A percentile compares a stretch with the other conserved stretches of the same genome.
Evolutionary conservation across 805 yeast genomes (phyloP).

Genomic region (Yarrowia osloensis): DNA sequence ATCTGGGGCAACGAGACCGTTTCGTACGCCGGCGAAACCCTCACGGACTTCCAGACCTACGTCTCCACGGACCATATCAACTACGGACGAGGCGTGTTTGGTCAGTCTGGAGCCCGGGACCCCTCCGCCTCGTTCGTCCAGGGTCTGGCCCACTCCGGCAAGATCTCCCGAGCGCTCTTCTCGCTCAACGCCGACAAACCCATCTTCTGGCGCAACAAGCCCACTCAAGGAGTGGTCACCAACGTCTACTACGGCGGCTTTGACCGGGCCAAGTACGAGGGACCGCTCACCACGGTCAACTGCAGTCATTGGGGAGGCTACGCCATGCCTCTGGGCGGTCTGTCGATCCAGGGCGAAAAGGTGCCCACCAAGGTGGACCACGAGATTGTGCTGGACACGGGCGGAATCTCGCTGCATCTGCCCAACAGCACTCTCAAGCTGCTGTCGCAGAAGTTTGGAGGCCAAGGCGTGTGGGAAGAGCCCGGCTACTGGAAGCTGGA

Average conservation of each 20-base stretch:
- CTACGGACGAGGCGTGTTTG: neutral
- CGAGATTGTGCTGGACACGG: neutral
- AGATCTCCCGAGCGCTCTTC: neutral
- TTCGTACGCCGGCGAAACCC: neutral
- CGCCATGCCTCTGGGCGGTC: neutral
- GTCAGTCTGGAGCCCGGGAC: neutral
- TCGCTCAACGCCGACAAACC: neutral
- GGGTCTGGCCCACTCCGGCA: neutral
- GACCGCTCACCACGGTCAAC: neutral
- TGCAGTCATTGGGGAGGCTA: neutral
- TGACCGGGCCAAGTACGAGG: neutral
- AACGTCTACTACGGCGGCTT: neutral
- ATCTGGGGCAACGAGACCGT: neutral
- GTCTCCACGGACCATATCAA: neutral
- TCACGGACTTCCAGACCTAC: neutral
- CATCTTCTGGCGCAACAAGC: neutral
- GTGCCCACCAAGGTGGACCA: neutral
- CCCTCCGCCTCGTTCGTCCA: neutral
- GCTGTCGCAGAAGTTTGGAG: neutral
- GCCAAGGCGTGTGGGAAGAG: neutral
- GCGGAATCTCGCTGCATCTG: neutral
- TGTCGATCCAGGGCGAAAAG: neutral
- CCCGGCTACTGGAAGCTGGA: no score
- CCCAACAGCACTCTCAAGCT: neutral
- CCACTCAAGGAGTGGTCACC: no score